Base-by-base conservation (phyloP, 1,284 basidiomycete genomes). In the Mrakiaceae sp. region DNA sequence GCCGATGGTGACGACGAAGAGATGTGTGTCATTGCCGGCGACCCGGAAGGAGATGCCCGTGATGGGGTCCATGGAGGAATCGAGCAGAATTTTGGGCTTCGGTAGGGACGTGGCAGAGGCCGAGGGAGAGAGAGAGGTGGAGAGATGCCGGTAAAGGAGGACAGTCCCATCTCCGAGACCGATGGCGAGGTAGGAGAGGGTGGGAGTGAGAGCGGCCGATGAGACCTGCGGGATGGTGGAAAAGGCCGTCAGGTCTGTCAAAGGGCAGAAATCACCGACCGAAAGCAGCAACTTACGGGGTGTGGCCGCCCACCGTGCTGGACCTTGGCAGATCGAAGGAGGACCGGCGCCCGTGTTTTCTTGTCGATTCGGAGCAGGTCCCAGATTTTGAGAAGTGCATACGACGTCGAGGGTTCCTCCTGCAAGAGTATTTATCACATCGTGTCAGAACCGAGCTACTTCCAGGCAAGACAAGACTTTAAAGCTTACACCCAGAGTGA, bases 141-240 rank as follows among this genome's bases (percentile, higher is more conserved):
- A 87, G 49, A 98, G 81, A 70, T 96, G 89, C 4, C 90, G 85
- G 73, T 93, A 93, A 16, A 97, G 80, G 5, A 97, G 81, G 5
- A 97, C 92, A 0, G 90, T 90, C n/a, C 95, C 95, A 72, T 98
- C 94, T 1, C 87, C 92, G 9, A 98, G 82, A 7, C 92, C 95
- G 52, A 97, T 82, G 4, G 93, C 88, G 16, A 98, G 83, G 74
- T 93, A 88, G 0, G 88, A 84, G 0, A 97, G 80, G n/a, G 82
- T 82, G 5, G 84, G 78, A 0, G 93, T 89, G 42, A 94, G 79
- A 0, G 93, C 87, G 10, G 96, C 78, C 0, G 87, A 83, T 4
- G 90, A 86, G 2, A 95, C 84, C 88, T 91, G 63, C 1, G 7
- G n/a, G 3, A 12, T 27, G 27, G 27, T 27, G 27, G 27, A 27